phyloP scores from a whole-genome alignment of 2,329 filamentous ascomycete species.

The Epichloe typhina region DNA sequence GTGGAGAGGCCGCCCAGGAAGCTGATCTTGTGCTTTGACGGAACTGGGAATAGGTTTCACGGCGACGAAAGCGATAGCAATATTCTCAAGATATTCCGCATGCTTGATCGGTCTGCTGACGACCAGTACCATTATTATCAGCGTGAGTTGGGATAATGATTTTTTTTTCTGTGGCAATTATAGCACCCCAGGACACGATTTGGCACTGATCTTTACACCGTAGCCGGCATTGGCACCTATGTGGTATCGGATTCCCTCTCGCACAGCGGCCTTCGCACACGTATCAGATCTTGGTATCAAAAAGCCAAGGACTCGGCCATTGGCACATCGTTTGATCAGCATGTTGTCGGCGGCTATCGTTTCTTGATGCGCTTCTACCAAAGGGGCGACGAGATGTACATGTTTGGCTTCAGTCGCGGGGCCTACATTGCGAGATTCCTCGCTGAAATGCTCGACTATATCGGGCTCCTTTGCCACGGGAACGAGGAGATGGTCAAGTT shows the following conservation, averaged over 20 bases:
- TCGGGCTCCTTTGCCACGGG: conserved; percentile 65
- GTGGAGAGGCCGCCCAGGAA: conserved; percentile 21
- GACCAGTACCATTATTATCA: conserved; percentile 55
- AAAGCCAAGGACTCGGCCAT: conserved; percentile 70
- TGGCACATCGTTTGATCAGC: conserved; percentile 67
- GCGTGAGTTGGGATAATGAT: conserved; percentile 25
- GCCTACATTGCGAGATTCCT: conserved; percentile 63
- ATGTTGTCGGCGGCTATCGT: conserved; percentile 72
- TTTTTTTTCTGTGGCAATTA: accelerated
- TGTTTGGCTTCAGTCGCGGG: conserved; percentile 63
- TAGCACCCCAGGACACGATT: not conserved
- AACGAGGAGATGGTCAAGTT: conserved; percentile 80
- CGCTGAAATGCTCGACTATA: conserved; percentile 74
- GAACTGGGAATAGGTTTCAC: conserved; percentile 50
- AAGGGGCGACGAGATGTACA: conserved; percentile 51
- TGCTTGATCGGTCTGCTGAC: conserved; percentile 49
- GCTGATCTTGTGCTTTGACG: conserved; percentile 49
- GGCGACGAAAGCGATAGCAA: conserved; percentile 51
- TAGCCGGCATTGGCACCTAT: conserved; percentile 61
- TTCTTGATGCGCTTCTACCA: conserved; percentile 65
- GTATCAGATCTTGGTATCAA: conserved; percentile 51
- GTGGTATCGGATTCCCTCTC: conserved; percentile 47
- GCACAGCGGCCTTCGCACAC: conserved; percentile 41
- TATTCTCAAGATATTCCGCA: conserved; percentile 58
- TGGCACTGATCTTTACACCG: not conserved